Conservation (phyloP, 768 basidiomycete species). For the Leucogyrophana mollusca region DNA sequence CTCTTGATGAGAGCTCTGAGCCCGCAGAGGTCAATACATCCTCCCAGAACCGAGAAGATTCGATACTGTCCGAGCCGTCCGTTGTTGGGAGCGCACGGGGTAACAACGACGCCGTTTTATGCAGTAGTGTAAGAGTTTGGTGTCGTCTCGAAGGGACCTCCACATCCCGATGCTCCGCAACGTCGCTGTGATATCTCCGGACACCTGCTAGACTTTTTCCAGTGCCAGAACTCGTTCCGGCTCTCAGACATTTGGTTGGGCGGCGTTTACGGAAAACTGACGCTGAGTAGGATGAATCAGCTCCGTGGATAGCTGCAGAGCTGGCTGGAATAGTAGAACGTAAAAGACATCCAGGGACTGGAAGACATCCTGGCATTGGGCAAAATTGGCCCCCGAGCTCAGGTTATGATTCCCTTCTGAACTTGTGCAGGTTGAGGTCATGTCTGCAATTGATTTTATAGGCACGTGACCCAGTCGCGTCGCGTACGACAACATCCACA, state of each 20-base stretch:
- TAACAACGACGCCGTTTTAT: constrained; percentile 46
- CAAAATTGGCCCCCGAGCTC: neutral
- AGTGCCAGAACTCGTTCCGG: neutral
- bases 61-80: constrained; percentile 17
- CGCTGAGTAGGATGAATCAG: neutral
- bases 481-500: neutral
- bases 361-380: constrained; percentile 8
- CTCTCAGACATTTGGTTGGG: neutral
- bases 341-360: neutral
- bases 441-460: neutral
- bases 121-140: constrained; percentile 45
- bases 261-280: neutral
- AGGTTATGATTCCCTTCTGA: too few relatives aligned
- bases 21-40: constrained; percentile 36
- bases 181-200: neutral
- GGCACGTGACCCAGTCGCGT: constrained; percentile 3
- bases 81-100: constrained; percentile 39
- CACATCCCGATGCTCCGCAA: neutral
- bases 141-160: constrained; percentile 8
- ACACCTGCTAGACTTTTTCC: neutral
- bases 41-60: constrained; percentile 47
- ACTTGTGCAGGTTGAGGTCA: neutral
- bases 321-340: neutral
- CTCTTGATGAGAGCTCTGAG: constrained; percentile 27
- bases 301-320: neutral